Conservation (phyloP, 2,329 filamentous ascomycete genomes). For the Xylaria sp. region DNA sequence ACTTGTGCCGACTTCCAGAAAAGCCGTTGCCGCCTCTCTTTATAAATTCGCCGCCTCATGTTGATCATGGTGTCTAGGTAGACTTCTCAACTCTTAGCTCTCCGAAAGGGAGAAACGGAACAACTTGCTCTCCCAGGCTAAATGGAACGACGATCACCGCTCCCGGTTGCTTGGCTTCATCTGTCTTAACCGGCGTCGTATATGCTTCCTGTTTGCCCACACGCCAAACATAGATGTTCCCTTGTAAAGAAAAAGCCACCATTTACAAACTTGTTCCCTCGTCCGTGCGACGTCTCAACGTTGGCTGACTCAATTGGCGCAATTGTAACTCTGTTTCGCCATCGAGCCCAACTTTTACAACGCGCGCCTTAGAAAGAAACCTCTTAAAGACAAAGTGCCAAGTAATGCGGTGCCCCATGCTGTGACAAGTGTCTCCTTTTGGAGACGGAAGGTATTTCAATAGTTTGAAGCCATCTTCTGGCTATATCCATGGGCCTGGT, state of each 20-base stretch:
- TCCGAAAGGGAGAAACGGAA: conserved; percentile 33
- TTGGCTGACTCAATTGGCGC: conserved; percentile 18
- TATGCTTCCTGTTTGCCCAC: conserved; percentile 5
- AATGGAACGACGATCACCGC: conserved; percentile 26
- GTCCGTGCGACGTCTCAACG: not conserved
- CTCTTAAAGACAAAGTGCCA: not conserved
- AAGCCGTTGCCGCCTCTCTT: conserved; percentile 16
- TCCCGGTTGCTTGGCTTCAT: conserved; percentile 7
- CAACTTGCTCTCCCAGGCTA: conserved; percentile 32
- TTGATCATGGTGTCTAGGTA: not conserved
- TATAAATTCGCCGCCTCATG: conserved; percentile 21
- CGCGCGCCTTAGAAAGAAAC: not conserved
- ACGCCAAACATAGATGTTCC: conserved; percentile 21
- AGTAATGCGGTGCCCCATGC: not conserved
- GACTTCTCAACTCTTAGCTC: conserved; percentile 9
- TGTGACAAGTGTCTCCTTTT: conserved; percentile 10
- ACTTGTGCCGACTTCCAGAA: conserved; percentile 14
- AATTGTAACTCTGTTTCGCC: conserved; percentile 20
- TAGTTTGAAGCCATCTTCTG: conserved; percentile 11
- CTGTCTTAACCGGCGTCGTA: conserved; percentile 29
- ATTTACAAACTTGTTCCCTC: not conserved
- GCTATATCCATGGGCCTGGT: conserved; percentile 23
- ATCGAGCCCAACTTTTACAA: not conserved
- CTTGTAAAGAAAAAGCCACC: not conserved
- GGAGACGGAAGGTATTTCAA: conserved; percentile 24